Evolutionary conservation across 2,329 filamentous ascomycete species (phyloP), one percentile per base, ranked within the genome.

Genomic region (Diaporthe velutina): DNA sequence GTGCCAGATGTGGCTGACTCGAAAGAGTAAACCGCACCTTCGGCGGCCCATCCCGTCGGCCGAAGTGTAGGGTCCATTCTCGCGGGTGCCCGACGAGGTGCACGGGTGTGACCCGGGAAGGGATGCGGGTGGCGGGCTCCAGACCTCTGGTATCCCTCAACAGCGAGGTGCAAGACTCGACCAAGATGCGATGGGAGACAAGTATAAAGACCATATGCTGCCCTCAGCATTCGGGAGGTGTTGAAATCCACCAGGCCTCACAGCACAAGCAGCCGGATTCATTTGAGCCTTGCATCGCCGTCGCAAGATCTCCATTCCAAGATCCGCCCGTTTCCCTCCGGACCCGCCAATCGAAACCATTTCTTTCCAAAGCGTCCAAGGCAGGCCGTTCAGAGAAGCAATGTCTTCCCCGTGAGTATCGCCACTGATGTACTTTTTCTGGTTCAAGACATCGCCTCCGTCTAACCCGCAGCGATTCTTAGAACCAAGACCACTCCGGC

Each of bases 401-500:
- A 75, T 75, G 74, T 75, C 74, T 75, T 74, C 74, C 33, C 74
- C 74, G 74, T 75, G 45, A 74, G 71, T 70, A 50, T 7, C 28
- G n/a, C 33, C 38, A 15, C 22, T 19, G 9, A 2, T 6, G 12
- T 28, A n/a, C 19, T 45, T 28, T 38, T 30, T 25, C 28, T 57
- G 3, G 30, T 40, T 48, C 40, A 28, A 33, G 35, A n/a, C 54
- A 10, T 33, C 22, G 22, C 33, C n/a, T n/a, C 12, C 28, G 7
- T 25, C 58, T 74, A 30, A 75, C 48, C 10, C 8, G 7, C 17
- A 17, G 30, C 22, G 33, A 17, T 66, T 58, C n/a, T 64, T 33
- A 75, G 74, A 71, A 68, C 58, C 22, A 75, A 75, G 58, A 10
- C 71, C 42, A 74, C 71, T 6, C 61, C 71, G 9, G 50, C 71